phyloP scores from a whole-genome alignment of 495 filamentous ascomycete genomes.

The Aspergillus leporis region DNA sequence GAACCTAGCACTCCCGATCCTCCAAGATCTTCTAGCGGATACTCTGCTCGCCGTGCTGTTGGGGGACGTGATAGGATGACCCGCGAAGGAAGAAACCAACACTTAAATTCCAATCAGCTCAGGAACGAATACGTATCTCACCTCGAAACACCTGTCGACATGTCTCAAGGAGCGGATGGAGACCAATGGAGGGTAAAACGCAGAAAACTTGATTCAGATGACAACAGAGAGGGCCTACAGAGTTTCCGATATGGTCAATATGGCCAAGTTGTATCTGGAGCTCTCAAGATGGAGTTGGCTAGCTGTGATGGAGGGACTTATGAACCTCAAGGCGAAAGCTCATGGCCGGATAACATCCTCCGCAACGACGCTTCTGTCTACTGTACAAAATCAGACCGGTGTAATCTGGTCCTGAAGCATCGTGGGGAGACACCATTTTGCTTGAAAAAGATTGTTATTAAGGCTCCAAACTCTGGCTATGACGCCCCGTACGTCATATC shows the following conservation, averaged over 20 bases:
- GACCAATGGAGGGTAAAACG: constrained; percentile 62
- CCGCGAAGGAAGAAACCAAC: constrained; percentile 11
- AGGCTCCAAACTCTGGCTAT: constrained; percentile 77
- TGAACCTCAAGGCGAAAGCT: constrained; percentile 54
- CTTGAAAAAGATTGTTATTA: constrained; percentile 82
- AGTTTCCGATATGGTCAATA: constrained; percentile 76
- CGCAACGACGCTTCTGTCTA: constrained; percentile 82
- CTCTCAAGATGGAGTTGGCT: constrained; percentile 78
- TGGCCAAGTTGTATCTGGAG: constrained; percentile 79
- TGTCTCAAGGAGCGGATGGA: constrained; percentile 33
- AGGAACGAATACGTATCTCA: constrained; percentile 45
- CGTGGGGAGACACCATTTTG: constrained; percentile 75
- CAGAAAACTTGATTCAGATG: constrained; percentile 71
- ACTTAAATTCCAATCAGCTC: constrained; percentile 13
- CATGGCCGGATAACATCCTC: constrained; percentile 78
- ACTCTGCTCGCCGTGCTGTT: constrained; percentile 15
- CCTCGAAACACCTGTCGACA: constrained; percentile 38
- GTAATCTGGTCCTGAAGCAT: constrained; percentile 82
- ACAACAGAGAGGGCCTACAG: constrained; percentile 47
- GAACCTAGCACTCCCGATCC: constrained; percentile 13
- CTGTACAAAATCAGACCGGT: constrained; percentile 79
- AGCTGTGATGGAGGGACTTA: constrained; percentile 88
- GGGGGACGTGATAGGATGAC: constrained; percentile 17
- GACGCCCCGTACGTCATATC: constrained; percentile 69
- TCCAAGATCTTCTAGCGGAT: constrained; percentile 13